phyloP scores from a whole-genome alignment of 495 filamentous ascomycete species.

The Penicillium bialowiezense region DNA sequence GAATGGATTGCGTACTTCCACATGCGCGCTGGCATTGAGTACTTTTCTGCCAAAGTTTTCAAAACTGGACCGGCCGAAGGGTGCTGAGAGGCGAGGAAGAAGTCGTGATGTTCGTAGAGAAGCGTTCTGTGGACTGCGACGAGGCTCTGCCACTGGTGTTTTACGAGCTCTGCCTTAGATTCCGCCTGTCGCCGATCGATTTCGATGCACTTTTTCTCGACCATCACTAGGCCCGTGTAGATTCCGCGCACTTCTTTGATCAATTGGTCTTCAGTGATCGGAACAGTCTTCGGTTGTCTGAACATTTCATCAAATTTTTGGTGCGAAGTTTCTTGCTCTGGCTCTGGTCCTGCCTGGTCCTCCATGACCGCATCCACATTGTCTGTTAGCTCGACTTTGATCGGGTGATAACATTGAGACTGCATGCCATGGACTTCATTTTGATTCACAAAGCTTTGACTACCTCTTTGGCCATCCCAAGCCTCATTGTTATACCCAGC shows the following conservation, averaged over 20 bases:
- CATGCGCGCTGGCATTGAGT: conserved; percentile 79
- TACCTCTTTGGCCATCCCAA: neutral
- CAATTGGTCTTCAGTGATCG: conserved; percentile 74
- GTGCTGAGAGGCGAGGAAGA: conserved; percentile 76
- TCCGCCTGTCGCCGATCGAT: conserved; percentile 60
- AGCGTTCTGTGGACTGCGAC: conserved; percentile 71
- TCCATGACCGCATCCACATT: conserved; percentile 10
- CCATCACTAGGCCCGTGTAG: conserved; percentile 73
- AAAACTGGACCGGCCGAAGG: conserved; percentile 61
- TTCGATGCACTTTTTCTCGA: conserved; percentile 76
- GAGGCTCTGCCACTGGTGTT: conserved; percentile 69
- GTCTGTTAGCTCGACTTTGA: neutral
- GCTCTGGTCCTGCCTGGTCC: conserved; percentile 13
- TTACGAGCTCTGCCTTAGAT: conserved; percentile 42
- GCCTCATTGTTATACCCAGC: neutral
- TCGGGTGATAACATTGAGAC: neutral
- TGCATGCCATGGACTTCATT: neutral
- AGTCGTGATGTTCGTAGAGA: conserved; percentile 77
- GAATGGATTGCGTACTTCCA: conserved; percentile 82
- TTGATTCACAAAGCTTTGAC: neutral
- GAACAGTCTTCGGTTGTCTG: conserved; percentile 59
- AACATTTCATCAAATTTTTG: conserved; percentile 33
- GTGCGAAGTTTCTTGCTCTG: conserved; percentile 44
- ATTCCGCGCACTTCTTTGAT: conserved; percentile 67
- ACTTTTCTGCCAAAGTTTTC: conserved; percentile 59